These are phyloP conservation scores for Cercospora berteroae DNA, from an alignment of 2,329 filamentous ascomycete species.

Conservation along the genomic window DNA sequence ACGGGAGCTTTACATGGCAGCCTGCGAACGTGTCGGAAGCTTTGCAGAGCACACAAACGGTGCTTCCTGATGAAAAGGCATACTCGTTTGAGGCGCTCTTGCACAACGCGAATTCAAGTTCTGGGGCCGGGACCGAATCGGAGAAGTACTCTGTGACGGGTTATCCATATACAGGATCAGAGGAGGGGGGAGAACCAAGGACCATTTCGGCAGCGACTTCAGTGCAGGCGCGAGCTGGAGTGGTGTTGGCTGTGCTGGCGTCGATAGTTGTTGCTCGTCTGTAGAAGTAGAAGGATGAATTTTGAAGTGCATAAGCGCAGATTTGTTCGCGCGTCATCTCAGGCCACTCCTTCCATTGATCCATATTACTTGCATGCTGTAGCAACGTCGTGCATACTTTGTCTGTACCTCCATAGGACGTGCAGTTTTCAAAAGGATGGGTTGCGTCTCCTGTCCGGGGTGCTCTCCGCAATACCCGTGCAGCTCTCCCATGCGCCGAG, in stretches of 20 bases:
- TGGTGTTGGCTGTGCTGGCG: background rate
- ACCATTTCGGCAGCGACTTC: background rate
- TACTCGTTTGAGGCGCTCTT: background rate
- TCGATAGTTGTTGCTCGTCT: background rate
- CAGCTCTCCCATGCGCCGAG: conserved; percentile 1
- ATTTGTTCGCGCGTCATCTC: background rate
- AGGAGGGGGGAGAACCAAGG: background rate
- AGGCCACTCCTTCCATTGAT: background rate
- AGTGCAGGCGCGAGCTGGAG: background rate
- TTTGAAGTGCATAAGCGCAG: background rate
- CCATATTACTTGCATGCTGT: background rate
- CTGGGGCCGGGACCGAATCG: background rate
- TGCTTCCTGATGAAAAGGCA: background rate
- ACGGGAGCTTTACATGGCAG: conserved; percentile 1
- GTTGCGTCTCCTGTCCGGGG: background rate
- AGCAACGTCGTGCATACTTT: background rate
- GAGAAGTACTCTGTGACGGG: background rate
- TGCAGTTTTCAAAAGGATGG: background rate
- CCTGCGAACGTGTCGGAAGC: conserved; percentile 4
- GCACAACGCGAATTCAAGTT: background rate
- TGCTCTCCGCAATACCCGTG: background rate
- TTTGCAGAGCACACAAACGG: conserved; percentile 3
- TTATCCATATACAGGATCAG: background rate
- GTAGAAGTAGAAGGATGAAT: background rate
- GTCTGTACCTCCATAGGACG: background rate